Evolutionary conservation across 164 flowering plant genomes (phyloP).

Genomic region (Magnolia changhungtana): DNA sequence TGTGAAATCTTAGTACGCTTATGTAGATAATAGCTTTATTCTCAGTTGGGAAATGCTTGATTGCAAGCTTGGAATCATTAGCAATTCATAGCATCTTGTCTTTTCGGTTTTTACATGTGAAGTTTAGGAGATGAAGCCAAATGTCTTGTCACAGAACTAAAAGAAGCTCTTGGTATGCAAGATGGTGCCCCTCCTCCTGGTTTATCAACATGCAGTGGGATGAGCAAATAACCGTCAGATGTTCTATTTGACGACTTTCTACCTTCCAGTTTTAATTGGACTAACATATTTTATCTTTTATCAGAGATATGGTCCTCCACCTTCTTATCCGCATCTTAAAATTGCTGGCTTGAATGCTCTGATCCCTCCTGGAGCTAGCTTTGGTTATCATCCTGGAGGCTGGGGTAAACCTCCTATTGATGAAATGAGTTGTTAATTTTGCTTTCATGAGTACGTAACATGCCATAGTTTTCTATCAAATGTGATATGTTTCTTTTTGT

Average conservation of each 20-base stretch:
- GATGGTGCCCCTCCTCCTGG: constrained; percentile 99
- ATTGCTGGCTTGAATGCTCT: constrained; percentile 99
- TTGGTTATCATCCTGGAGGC: constrained; percentile 99
- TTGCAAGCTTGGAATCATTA: neutral
- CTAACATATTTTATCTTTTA: constrained; percentile 3
- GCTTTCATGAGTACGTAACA: neutral
- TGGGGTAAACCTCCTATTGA: constrained; percentile 99
- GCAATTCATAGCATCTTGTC: neutral
- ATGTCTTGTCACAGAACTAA: constrained; percentile 77
- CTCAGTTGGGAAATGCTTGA: no score
- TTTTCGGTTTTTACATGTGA: constrained; percentile 50
- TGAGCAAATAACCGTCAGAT: neutral
- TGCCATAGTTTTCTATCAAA: neutral
- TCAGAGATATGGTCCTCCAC: constrained; percentile 99
- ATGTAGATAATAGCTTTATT: no score
- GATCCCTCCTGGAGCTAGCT: constrained; percentile 93
- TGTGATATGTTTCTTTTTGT: neutral
- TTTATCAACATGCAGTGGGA: constrained; percentile 96
- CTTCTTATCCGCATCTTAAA: constrained; percentile 92
- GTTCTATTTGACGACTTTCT: neutral
- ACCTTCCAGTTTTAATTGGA: neutral
- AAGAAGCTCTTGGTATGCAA: constrained; percentile 99
- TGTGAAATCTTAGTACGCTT: no score
- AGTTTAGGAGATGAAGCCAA: constrained; percentile 96
- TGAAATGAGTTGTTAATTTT: constrained; percentile 51